Conservation (phyloP, 2,329 filamentous ascomycete genomes). For the Zymoseptoria tritici region DNA sequence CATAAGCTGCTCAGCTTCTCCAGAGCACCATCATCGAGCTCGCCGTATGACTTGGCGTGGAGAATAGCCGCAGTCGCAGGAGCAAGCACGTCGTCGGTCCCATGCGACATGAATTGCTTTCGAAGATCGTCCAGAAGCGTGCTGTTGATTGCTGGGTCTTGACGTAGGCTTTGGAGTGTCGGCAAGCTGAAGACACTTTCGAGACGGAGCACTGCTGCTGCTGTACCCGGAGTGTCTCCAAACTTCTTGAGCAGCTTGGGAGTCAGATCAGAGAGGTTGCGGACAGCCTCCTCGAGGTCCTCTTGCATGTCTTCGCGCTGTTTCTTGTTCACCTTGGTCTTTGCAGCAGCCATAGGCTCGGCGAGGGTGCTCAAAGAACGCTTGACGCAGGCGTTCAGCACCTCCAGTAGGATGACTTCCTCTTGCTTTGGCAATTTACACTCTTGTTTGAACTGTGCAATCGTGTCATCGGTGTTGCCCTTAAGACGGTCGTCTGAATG, state of each 20-base stretch:
- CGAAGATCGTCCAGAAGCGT: slow-evolving; percentile 83
- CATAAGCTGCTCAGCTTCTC: slow-evolving; percentile 73
- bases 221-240: slow-evolving; percentile 79
- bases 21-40: slow-evolving; percentile 78
- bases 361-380: slow-evolving; percentile 58
- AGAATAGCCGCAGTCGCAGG: slow-evolving; percentile 78
- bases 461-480: slow-evolving; percentile 50
- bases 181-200: slow-evolving; percentile 82
- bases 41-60: slow-evolving; percentile 78
- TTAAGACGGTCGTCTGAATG: slow-evolving; percentile 57
- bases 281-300: slow-evolving; percentile 68
- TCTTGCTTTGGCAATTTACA: slow-evolving; percentile 69
- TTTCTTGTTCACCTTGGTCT: slow-evolving; percentile 49
- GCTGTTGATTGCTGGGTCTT: slow-evolving; percentile 73
- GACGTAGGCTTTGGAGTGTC: slow-evolving; percentile 79
- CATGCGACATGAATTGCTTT: slow-evolving; percentile 89
- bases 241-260: slow-evolving; percentile 87
- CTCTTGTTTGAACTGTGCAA: slow-evolving; percentile 59
- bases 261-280: slow-evolving; percentile 69
- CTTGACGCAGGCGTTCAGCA: slow-evolving; percentile 76
- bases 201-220: slow-evolving; percentile 74
- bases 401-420: slow-evolving; percentile 77
- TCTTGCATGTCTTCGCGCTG: slow-evolving; percentile 58
- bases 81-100: slow-evolving; percentile 72
- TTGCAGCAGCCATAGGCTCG: slow-evolving; percentile 53